Conservation (phyloP, 2,329 filamentous ascomycete species). For the Pyrenochaeta sp. region DNA sequence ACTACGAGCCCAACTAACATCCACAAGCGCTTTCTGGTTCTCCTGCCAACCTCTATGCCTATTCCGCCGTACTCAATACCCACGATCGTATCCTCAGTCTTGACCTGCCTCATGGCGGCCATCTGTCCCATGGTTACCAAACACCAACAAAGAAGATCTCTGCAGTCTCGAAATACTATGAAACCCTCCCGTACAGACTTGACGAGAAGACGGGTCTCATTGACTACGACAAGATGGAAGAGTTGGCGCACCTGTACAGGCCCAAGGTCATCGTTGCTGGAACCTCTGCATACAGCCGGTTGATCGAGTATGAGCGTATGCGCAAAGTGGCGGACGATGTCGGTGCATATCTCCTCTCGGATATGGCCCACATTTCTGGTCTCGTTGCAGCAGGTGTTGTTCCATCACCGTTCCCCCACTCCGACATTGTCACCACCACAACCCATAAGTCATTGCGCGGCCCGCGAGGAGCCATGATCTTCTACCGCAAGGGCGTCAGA, state of each 20-base stretch:
- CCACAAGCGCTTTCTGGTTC: slow-evolving; percentile 77
- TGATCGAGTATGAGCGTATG: slow-evolving; percentile 97
- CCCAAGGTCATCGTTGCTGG: slow-evolving; percentile 96
- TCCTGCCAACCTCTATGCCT: slow-evolving; percentile 81
- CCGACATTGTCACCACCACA: slow-evolving; percentile 97
- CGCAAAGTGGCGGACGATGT: slow-evolving; percentile 93
- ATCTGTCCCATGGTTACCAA: slow-evolving; percentile 97
- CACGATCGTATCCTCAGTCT: slow-evolving; percentile 98
- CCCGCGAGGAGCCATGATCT: slow-evolving; percentile 99
- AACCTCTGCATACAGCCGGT: slow-evolving; percentile 96
- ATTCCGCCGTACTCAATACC: slow-evolving; percentile 89
- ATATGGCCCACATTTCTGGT: slow-evolving; percentile 99
- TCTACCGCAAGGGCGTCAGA: slow-evolving; percentile 97
- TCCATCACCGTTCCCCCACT: slow-evolving; percentile 88
- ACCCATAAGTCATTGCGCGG: slow-evolving; percentile 99
- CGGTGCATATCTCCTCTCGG: slow-evolving; percentile 92
- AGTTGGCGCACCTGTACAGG: slow-evolving; percentile 89
- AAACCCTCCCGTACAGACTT: slow-evolving; percentile 96
- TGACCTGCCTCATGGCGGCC: slow-evolving; percentile 94
- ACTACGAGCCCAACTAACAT: slow-evolving; percentile 21
- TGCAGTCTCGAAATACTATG: slow-evolving; percentile 97
- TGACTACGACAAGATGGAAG: slow-evolving; percentile 92
- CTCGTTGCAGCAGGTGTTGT: slow-evolving; percentile 93
- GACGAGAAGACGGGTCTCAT: slow-evolving; percentile 92
- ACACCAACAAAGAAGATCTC: slow-evolving; percentile 86